Conservation (phyloP, 1,284 basidiomycete species). For the Cutaneotrichosporon mucoides region DNA sequence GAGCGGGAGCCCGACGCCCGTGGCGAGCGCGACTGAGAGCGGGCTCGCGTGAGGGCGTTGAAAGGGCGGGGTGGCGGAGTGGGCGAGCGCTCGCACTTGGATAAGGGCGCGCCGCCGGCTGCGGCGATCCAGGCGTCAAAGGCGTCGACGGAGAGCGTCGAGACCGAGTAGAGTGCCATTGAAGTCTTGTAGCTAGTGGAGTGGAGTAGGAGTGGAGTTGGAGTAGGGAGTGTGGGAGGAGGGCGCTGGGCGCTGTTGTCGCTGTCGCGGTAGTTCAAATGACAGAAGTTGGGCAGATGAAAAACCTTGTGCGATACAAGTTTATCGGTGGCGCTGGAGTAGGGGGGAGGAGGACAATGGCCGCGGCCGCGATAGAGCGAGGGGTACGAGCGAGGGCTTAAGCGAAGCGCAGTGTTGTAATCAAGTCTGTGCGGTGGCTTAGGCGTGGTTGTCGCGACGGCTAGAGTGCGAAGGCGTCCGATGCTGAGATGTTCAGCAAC, state of each 20-base stretch:
- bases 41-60: neutral
- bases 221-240: neutral
- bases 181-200: no score
- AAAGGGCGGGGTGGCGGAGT: neutral
- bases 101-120: neutral
- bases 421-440: no score
- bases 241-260: neutral
- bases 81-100: slow-evolving; percentile 1
- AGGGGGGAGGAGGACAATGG: neutral
- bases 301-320: neutral
- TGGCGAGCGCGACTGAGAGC: neutral
- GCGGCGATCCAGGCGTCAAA: slow-evolving; percentile 5
- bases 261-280: no score
- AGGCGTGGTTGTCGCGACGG: no score
- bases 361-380: neutral
- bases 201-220: neutral
- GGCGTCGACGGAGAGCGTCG: slow-evolving; percentile 9
- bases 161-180: slow-evolving; percentile 6
- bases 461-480: no score
- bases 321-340: neutral
- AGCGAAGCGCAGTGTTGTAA: no score
- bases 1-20: neutral
- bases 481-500: no score
- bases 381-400: neutral
- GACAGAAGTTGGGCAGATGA: no score